Percentiles rank a stretch among this genome's conserved stretches.
Conservation (phyloP, 495 filamentous ascomycete species). For the Coniosporium apollinis region DNA sequence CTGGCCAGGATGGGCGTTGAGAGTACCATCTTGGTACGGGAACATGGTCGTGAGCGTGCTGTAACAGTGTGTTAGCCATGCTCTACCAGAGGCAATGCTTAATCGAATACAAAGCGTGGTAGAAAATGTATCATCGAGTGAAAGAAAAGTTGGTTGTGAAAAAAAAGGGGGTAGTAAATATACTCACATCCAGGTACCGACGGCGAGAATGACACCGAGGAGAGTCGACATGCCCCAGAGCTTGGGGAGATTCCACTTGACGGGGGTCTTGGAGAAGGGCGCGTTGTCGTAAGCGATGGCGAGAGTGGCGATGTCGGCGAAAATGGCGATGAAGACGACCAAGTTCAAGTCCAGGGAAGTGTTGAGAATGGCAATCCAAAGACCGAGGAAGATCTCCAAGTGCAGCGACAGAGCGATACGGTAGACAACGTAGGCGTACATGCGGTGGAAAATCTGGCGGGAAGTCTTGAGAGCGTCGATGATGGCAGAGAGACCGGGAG, state of each 20-base stretch:
- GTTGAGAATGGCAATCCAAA: constrained; percentile 81
- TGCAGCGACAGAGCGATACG: constrained; percentile 87
- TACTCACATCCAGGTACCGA: constrained; percentile 84
- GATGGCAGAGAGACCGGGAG: constrained; percentile 79
- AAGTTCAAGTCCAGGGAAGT: constrained; percentile 68
- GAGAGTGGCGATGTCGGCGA: constrained; percentile 83
- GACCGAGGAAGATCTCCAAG: constrained; percentile 73
- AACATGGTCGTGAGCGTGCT: constrained; percentile 22
- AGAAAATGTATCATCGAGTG: no score
- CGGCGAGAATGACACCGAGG: constrained; percentile 61
- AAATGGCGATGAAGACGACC: constrained; percentile 86
- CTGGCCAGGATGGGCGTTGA: constrained; percentile 14
- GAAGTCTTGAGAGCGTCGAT: constrained; percentile 88
- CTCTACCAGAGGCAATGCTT: not conserved
- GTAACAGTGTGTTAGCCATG: no score
- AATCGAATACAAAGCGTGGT: no score
- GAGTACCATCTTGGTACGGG: constrained; percentile 12
- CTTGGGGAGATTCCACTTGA: constrained; percentile 89
- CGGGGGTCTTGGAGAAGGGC: constrained; percentile 67
- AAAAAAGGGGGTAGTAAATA: constrained; percentile 11
- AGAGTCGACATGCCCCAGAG: constrained; percentile 83
- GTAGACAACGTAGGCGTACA: constrained; percentile 95
- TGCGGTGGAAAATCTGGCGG: constrained; percentile 90
- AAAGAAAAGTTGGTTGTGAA: no score
- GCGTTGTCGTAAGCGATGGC: constrained; percentile 91